These are phyloP conservation scores for Lichtheimia hyalospora DNA, from an alignment of 371 early-diverging fungal species.

Conservation along the genomic window DNA sequence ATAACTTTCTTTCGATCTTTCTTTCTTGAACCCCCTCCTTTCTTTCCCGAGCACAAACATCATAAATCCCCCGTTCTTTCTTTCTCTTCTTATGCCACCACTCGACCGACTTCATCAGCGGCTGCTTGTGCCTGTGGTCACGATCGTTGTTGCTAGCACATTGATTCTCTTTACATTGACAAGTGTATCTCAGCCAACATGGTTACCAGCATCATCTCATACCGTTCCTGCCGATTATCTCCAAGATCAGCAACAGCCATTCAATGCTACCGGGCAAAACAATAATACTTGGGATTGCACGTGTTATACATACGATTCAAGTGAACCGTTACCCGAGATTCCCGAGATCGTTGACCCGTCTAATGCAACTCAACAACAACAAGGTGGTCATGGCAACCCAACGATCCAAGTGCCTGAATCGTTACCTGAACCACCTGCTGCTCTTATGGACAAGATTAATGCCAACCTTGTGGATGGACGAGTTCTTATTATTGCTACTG, in stretches of 20 bases:
- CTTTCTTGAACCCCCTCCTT: no score
- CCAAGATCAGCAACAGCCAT: constrained; percentile 8
- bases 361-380: no score
- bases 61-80: neutral
- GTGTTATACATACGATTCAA: constrained; percentile 12
- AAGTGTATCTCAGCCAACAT: neutral
- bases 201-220: constrained; percentile 10
- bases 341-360: neutral
- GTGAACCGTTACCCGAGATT: constrained; percentile 4
- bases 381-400: neutral
- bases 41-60: neutral
- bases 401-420: constrained; percentile 11
- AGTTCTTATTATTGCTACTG: constrained; percentile 14
- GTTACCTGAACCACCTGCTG: constrained; percentile 5
- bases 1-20: no score
- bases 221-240: constrained; percentile 11
- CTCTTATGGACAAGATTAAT: constrained; percentile 18
- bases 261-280: constrained; percentile 1
- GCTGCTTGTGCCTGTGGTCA: neutral
- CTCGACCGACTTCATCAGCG: constrained; percentile 5
- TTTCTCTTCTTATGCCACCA: neutral
- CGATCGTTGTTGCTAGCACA: constrained; percentile 3
- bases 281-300: constrained; percentile 12
- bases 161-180: constrained; percentile 1
- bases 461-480: constrained; percentile 14